A percentile compares a stretch with the other conserved stretches of the same genome.
These are phyloP conservation scores for Prunus davidiana DNA, from an alignment of 306 rosid species.

Conservation along the genomic window DNA sequence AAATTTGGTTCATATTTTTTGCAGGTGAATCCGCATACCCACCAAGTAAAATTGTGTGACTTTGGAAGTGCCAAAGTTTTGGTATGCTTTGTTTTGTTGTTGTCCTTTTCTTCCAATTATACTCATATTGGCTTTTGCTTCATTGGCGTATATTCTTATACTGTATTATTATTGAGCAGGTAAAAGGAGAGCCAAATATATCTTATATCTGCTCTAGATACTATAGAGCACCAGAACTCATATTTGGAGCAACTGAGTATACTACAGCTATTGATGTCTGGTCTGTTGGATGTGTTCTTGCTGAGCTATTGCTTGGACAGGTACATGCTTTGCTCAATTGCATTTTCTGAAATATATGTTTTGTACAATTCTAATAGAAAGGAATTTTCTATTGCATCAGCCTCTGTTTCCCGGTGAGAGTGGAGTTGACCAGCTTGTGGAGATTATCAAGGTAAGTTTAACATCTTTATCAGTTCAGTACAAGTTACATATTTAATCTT, in stretches of 20 bases:
- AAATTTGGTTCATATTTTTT: conserved; percentile 13
- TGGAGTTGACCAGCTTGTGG: conserved; percentile 98
- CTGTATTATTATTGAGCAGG: conserved; percentile 45
- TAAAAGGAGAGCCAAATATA: conserved; percentile 95
- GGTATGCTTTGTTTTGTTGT: conserved; percentile 45
- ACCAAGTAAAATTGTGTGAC: conserved; percentile 94
- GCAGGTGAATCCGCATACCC: conserved; percentile 97
- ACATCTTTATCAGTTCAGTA: conserved; percentile 4
- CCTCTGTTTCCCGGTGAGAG: conserved; percentile 98
- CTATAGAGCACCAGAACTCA: conserved; percentile 96
- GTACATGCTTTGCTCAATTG: conserved; percentile 37
- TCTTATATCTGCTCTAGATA: conserved; percentile 96
- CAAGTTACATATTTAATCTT: background rate
- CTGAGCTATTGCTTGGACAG: conserved; percentile 95
- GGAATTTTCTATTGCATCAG: conserved; percentile 34
- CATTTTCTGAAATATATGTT: background rate
- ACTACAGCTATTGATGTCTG: conserved; percentile 89
- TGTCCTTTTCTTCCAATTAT: background rate
- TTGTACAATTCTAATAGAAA: conserved; percentile 6
- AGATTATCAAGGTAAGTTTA: conserved; percentile 81
- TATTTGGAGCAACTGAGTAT: conserved; percentile 98
- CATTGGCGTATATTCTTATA: conserved; percentile 2
- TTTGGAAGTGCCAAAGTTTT: conserved; percentile 98
- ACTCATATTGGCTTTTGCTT: conserved; percentile 11
- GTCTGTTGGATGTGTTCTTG: conserved; percentile 98